These are phyloP conservation scores for Penicillium coprophilum DNA, from an alignment of 495 filamentous ascomycete genomes.

Conservation along the genomic window DNA sequence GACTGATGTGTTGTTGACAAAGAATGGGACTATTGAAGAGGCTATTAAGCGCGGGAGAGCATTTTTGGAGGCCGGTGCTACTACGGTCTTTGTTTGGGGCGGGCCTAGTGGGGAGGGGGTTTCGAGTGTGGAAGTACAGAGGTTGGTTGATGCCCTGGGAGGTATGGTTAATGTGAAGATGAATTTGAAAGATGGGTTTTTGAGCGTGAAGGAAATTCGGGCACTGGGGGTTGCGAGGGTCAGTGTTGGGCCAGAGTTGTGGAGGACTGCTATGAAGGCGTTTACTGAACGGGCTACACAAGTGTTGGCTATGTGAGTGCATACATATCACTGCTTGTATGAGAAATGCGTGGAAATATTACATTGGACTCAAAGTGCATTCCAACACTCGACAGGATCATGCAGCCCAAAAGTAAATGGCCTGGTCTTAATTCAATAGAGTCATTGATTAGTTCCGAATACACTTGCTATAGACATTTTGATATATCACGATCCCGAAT, in stretches of 20 bases:
- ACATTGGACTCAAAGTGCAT: not conserved
- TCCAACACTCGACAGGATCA: not conserved
- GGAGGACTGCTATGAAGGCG: conserved; percentile 26
- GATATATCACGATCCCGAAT: not conserved
- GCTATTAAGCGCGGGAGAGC: conserved; percentile 43
- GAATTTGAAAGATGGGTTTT: conserved; percentile 24
- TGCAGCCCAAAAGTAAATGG: not conserved
- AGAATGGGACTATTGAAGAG: conserved; percentile 36
- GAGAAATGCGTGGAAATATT: not conserved
- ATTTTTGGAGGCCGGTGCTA: conserved; percentile 47
- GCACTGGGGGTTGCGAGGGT: conserved; percentile 48
- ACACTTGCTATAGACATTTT: not conserved
- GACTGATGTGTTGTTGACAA: conserved; percentile 39
- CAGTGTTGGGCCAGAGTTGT: conserved; percentile 40
- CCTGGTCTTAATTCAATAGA: not conserved
- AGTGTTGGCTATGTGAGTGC: not conserved
- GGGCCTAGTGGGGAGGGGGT: conserved; percentile 32
- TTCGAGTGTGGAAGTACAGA: conserved; percentile 35
- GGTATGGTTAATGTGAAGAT: conserved; percentile 43
- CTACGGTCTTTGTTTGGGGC: conserved; percentile 52
- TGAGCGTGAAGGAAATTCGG: conserved; percentile 39
- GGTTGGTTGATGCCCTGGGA: conserved; percentile 34
- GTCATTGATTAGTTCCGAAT: not conserved
- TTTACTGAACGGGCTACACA: conserved; percentile 33
- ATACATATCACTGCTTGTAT: not conserved